Conservation (phyloP, 306 rosid species). For the Ceratonia siliqua region DNA sequence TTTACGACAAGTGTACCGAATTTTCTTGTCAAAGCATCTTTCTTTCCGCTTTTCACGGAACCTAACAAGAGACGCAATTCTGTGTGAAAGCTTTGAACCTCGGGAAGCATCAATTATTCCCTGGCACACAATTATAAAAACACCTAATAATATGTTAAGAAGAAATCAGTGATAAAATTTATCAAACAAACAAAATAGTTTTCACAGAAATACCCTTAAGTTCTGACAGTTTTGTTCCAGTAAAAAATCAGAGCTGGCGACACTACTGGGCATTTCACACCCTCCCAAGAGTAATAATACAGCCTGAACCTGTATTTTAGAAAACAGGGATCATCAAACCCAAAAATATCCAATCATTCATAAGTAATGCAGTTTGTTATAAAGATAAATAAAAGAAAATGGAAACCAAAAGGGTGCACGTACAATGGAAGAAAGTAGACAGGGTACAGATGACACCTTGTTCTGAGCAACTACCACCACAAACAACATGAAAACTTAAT, state of each 20-base stretch:
- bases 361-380: background rate
- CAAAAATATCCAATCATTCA: background rate
- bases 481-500: background rate
- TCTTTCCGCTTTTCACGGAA: constrained; percentile 77
- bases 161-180: background rate
- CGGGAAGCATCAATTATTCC: constrained; percentile 49
- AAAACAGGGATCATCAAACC: background rate
- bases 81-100: constrained; percentile 56
- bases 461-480: background rate
- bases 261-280: constrained; percentile 42
- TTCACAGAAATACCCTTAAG: constrained; percentile 46
- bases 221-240: constrained; percentile 42
- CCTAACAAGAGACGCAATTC: constrained; percentile 74
- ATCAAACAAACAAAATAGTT: background rate
- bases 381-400: background rate
- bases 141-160: background rate
- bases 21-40: constrained; percentile 78
- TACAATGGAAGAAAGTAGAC: background rate
- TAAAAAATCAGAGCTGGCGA: constrained; percentile 39
- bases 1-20: constrained; percentile 64
- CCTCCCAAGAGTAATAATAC: constrained; percentile 67
- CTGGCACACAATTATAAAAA: constrained; percentile 34
- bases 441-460: background rate
- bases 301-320: constrained; percentile 66
- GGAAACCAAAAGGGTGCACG: too few relatives aligned